phyloP scores from a whole-genome alignment of 805 yeast genomes.

The Hanseniaspora jakobsenii region DNA sequence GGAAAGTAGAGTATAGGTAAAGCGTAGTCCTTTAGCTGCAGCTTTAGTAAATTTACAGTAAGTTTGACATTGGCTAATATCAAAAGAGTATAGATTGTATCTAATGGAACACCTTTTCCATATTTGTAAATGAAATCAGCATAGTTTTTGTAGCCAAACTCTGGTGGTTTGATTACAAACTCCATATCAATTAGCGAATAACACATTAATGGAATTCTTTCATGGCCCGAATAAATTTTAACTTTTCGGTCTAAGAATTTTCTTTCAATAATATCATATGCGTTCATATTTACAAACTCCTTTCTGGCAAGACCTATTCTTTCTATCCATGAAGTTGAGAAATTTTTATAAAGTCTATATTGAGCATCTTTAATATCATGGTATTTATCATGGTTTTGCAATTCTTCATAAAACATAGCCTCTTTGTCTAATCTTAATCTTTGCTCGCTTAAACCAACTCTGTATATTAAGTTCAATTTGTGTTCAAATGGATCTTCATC shows the following conservation, averaged over 20 bases:
- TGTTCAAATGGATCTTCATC: constrained; percentile 59
- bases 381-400: neutral
- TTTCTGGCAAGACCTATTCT: constrained; percentile 26
- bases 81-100: constrained; percentile 41
- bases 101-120: constrained; percentile 44
- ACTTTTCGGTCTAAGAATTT: constrained; percentile 20
- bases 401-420: constrained; percentile 22
- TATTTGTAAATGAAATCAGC: constrained; percentile 30
- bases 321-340: constrained; percentile 34
- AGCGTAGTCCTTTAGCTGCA: constrained; percentile 44
- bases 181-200: constrained; percentile 21
- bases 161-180: constrained; percentile 25
- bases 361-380: neutral
- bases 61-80: constrained; percentile 40
- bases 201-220: constrained; percentile 24
- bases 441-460: constrained; percentile 49
- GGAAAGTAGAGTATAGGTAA: constrained; percentile 45
- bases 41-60: constrained; percentile 33
- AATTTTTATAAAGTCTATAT: constrained; percentile 24
- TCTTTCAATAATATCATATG: constrained; percentile 19
- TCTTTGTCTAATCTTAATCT: constrained; percentile 35
- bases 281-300: constrained; percentile 23
- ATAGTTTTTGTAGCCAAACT: constrained; percentile 24
- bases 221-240: constrained; percentile 20
- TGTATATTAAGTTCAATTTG: constrained; percentile 44